A percentile compares a stretch with the other conserved stretches of the same genome.
These are phyloP conservation scores for Aspergillus versicolor DNA, from an alignment of 2,329 filamentous ascomycete genomes.

Conservation along the genomic window DNA sequence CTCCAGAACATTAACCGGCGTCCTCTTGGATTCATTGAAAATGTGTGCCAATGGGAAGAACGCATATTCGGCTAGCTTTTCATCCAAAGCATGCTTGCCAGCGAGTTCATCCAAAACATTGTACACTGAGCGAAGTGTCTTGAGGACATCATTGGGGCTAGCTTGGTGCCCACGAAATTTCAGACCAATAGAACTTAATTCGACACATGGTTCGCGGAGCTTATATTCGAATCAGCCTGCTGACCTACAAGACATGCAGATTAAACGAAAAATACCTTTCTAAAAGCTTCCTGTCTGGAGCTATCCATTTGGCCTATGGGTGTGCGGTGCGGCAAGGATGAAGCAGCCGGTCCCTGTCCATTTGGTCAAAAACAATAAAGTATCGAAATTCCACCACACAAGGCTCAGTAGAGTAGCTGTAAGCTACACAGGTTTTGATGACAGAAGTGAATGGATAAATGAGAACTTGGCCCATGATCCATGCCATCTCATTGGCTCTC, in stretches of 20 bases:
- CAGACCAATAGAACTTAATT: constrained; percentile 56
- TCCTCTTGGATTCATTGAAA: constrained; percentile 70
- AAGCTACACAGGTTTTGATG: neutral
- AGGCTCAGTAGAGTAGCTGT: neutral
- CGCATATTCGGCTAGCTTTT: constrained; percentile 85
- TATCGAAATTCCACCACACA: neutral
- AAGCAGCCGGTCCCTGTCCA: neutral
- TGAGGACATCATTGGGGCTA: constrained; percentile 48
- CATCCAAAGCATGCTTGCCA: constrained; percentile 58
- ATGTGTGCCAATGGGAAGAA: constrained; percentile 92
- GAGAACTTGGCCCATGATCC: neutral
- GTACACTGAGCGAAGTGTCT: constrained; percentile 48
- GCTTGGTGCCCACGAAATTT: constrained; percentile 48
- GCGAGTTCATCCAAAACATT: constrained; percentile 40
- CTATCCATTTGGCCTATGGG: constrained; percentile 31
- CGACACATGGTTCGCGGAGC: constrained; percentile 60
- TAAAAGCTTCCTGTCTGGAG: constrained; percentile 42
- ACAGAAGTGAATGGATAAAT: neutral
- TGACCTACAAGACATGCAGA: neutral
- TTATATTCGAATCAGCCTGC: constrained; percentile 30
- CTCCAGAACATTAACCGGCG: constrained; percentile 70
- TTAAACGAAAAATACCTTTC: constrained; percentile 30
- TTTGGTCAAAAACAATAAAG: neutral
- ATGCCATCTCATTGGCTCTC: constrained; percentile 13
- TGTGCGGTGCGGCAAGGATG: neutral